phyloP scores from a whole-genome alignment of 2,329 filamentous ascomycete species.

The Parastagonospora avenae region DNA sequence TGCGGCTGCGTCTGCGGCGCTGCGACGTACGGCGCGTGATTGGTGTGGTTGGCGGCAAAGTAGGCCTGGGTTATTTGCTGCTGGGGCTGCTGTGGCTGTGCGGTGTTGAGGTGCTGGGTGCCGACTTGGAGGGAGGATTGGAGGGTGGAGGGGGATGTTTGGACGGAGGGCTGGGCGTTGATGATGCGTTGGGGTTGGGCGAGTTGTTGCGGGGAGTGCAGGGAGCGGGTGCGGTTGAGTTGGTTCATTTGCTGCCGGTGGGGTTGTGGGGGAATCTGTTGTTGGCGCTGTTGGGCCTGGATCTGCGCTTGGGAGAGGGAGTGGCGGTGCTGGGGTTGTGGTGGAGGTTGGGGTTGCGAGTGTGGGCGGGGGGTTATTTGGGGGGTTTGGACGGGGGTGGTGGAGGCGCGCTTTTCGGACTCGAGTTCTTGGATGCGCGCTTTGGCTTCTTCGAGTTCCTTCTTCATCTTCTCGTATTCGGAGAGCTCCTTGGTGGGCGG shows the following conservation, averaged over 20 bases:
- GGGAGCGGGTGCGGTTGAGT: conserved; percentile 22
- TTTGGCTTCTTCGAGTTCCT: conserved; percentile 44
- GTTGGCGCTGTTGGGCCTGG: conserved; percentile 16
- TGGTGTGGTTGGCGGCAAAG: conserved; percentile 24
- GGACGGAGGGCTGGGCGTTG: conserved; percentile 21
- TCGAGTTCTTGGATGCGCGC: conserved; percentile 42
- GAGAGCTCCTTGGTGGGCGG: conserved; percentile 26
- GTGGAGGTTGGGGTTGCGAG: conserved; percentile 18
- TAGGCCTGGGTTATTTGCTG: conserved; percentile 11
- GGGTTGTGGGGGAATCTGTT: conserved; percentile 14
- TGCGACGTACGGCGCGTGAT: conserved; percentile 24
- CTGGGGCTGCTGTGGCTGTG: conserved; percentile 13
- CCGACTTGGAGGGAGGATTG: conserved; percentile 22
- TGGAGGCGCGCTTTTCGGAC: conserved; percentile 35
- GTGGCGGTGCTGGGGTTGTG: conserved; percentile 12
- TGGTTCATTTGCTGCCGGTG: conserved; percentile 32
- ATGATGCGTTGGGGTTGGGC: conserved; percentile 22
- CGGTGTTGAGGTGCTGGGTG: conserved; percentile 24
- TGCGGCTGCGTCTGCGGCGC: background rate
- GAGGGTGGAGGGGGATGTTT: conserved; percentile 8
- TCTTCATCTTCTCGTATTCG: conserved; percentile 43
- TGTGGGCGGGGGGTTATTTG: conserved; percentile 23
- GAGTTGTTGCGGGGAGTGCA: conserved; percentile 23
- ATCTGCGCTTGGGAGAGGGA: conserved; percentile 5
- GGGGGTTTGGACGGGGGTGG: conserved; percentile 32